Conservation (phyloP, 805 yeast species). For the Lipomyces starkeyi region DNA sequence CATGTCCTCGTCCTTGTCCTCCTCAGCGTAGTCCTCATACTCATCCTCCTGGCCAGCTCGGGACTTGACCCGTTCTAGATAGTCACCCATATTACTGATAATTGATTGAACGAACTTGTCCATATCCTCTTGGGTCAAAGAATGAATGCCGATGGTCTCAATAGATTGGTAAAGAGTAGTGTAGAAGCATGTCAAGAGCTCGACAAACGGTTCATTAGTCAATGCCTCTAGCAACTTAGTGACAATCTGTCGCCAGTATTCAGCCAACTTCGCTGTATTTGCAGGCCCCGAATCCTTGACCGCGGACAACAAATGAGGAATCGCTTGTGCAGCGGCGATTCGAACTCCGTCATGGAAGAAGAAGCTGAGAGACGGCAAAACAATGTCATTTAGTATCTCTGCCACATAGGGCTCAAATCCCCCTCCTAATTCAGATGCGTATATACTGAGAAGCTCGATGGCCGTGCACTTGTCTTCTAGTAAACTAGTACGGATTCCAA, state of each 20-base stretch:
- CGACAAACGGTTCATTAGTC: conserved; percentile 80
- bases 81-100: conserved; percentile 65
- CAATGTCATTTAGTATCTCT: conserved; percentile 76
- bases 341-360: conserved; percentile 94
- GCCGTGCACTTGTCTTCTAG: conserved; percentile 93
- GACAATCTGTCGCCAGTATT: conserved; percentile 74
- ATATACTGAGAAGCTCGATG: conserved; percentile 81
- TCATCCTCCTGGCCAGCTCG: conserved; percentile 50
- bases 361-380: conserved; percentile 87
- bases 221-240: conserved; percentile 71
- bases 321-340: conserved; percentile 82
- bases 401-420: conserved; percentile 83
- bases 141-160: conserved; percentile 67
- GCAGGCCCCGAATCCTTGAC: conserved; percentile 46
- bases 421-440: conserved; percentile 82
- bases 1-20: conserved; percentile 82
- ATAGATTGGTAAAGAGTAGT: conserved; percentile 70
- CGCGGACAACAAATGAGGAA: conserved; percentile 76
- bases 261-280: conserved; percentile 62
- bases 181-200: conserved; percentile 78
- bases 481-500: conserved; percentile 94
- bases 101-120: conserved; percentile 63
- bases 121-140: conserved; percentile 58
- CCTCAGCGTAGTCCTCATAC: conserved; percentile 74
- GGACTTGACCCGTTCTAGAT: conserved; percentile 69